These are phyloP conservation scores for Haematococcus lacustris DNA, from an alignment of 139 green algal species.

Conservation along the genomic window DNA sequence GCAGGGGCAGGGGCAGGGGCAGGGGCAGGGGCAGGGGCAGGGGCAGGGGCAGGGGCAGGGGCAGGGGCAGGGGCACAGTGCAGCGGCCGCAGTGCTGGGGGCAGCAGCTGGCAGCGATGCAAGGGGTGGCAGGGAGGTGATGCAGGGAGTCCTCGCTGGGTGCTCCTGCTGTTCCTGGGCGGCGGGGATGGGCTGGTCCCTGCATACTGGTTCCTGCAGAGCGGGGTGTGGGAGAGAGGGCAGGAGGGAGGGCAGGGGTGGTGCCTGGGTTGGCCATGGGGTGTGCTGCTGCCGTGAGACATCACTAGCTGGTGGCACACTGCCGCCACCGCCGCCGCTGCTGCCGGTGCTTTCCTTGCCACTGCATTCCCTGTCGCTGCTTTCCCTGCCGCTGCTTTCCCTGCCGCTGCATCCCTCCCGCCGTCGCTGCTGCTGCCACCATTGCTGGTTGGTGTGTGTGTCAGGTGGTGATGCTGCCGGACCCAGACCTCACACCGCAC, in stretches of 20 bases:
- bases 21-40: too few species aligned
- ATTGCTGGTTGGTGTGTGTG: constrained; percentile 17
- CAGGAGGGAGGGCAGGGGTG: not conserved
- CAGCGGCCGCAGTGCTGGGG: too few species aligned
- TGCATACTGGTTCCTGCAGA: not conserved
- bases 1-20: too few species aligned
- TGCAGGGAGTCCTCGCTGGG: not conserved
- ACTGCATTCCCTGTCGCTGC: too few species aligned
- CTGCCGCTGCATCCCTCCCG: not conserved
- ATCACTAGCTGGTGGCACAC: not conserved
- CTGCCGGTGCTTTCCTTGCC: too few species aligned
- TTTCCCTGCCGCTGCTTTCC: too few species aligned
- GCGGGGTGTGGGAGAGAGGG: not conserved
- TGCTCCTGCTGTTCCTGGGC: not conserved
- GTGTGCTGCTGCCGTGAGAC: not conserved
- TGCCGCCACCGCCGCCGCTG: not conserved
- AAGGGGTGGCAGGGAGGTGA: not conserved
- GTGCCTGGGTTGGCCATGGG: not conserved
- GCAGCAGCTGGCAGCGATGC: not conserved
- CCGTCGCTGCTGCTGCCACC: not conserved
- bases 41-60: too few species aligned
- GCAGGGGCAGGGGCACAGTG: too few species aligned
- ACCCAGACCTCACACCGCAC: constrained; percentile 76
- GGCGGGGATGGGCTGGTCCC: not conserved
- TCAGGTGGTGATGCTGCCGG: constrained; percentile 67